These are phyloP conservation scores for Aspergillus latus DNA, from an alignment of 2,329 filamentous ascomycete genomes.

Conservation along the genomic window DNA sequence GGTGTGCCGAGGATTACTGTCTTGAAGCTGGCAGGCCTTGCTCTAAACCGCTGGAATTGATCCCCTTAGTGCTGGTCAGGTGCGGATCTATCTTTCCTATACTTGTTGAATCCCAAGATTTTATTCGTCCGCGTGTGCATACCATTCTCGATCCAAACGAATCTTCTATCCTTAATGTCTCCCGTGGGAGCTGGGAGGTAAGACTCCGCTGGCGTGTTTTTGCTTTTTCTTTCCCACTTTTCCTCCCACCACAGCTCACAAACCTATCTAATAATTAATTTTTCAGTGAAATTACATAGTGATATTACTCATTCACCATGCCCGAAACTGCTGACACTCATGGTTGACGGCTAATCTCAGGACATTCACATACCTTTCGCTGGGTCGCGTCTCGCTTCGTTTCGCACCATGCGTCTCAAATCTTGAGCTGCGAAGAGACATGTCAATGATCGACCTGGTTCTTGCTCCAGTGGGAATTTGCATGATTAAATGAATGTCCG, in stretches of 20 bases:
- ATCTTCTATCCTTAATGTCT: neutral
- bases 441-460: too few species aligned
- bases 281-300: neutral
- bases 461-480: neutral
- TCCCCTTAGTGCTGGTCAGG: neutral
- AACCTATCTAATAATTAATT: neutral
- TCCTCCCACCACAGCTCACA: conserved; percentile 8
- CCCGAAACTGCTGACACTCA: neutral
- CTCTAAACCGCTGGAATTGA: too few species aligned
- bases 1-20: too few species aligned
- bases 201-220: neutral
- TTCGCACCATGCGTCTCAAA: neutral
- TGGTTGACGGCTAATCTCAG: neutral
- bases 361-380: neutral
- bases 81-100: neutral
- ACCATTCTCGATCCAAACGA: too few species aligned
- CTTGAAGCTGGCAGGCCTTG: too few species aligned
- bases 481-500: neutral
- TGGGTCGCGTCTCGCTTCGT: neutral
- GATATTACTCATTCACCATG: neutral
- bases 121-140: too few species aligned
- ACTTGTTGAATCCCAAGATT: neutral
- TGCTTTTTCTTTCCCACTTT: conserved; percentile 6
- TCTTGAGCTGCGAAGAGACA: too few species aligned
- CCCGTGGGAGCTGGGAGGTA: neutral